Base-by-base conservation (phyloP, 1,284 basidiomycete species). In the Rhodotorula sp. region DNA sequence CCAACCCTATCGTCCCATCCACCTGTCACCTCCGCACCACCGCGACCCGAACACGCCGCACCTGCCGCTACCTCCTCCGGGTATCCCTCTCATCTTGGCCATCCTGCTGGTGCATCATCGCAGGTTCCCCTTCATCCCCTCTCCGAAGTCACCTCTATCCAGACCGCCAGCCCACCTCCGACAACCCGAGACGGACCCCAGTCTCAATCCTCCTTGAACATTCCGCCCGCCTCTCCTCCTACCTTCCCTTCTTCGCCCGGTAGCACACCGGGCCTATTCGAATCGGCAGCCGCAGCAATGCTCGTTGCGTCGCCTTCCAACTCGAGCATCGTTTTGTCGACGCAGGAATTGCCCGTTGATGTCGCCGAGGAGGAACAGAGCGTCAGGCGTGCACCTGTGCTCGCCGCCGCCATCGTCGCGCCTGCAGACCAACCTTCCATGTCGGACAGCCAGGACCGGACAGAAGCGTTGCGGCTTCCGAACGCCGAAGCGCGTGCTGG, bases 351-450 rank as follows among this genome's bases (percentile, higher is more conserved):
- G 7, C 64, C 64, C 3, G 53, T 56, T 27, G 59, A 60, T 13
- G 59, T 66, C 17, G 48, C n/a, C 10, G 55, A 47, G 24, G 59
- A 68, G 32, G 61, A 72, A 51, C 49, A 17, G 36, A 29, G 55
- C 56, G 53, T 63, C 34, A 22, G 20, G 51, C 34, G 34, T n/a
- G 55, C 55, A 7, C n/a, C n/a, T 24, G n/a, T n/a, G 15, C 36
- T 36, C n/a, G 22, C 36, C 17, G 15, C 32, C 11, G 7, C 39
- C 19, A 15, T 17, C 13, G 19, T 29, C n/a, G 29, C 17, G 53
- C 27, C 51, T 15, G 27, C 48, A 11, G 32, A 44, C 24, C 7
- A 24, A 27, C 4, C 27, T 57, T 22, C 55, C 36, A 36, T 39
- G 10, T 57, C 55, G 11, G 55, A 27, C 0, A 39, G 27, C 19